Percentiles rank a stretch among this genome's conserved stretches.
These are phyloP conservation scores for Cordyceps pruinosa DNA, from an alignment of 2,329 filamentous ascomycete species.

Conservation along the genomic window DNA sequence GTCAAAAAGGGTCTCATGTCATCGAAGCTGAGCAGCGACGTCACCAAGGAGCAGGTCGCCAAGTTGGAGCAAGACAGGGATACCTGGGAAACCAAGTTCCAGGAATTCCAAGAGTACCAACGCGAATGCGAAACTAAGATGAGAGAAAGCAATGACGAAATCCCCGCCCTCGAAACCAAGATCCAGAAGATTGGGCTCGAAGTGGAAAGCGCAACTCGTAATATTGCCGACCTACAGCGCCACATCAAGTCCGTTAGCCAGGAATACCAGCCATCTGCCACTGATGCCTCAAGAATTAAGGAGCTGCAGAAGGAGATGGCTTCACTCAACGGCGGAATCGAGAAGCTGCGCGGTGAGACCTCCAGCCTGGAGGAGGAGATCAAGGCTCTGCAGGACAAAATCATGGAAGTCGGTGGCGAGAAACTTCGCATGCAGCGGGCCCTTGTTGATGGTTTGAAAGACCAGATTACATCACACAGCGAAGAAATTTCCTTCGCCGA, in stretches of 20 bases:
- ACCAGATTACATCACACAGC: slow-evolving; percentile 71
- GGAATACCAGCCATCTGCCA: slow-evolving; percentile 73
- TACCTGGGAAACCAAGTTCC: slow-evolving; percentile 71
- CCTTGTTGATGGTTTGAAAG: slow-evolving; percentile 82
- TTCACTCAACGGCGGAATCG: slow-evolving; percentile 68
- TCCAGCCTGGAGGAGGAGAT: slow-evolving; percentile 88
- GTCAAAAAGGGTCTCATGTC: slow-evolving; percentile 94
- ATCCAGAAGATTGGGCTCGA: slow-evolving; percentile 89
- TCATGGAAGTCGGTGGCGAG: slow-evolving; percentile 96
- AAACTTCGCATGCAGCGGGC: slow-evolving; percentile 83
- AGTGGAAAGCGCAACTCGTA: slow-evolving; percentile 77
- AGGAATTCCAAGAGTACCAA: slow-evolving; percentile 78
- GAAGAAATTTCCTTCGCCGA: slow-evolving; percentile 83
- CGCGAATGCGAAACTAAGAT: slow-evolving; percentile 69
- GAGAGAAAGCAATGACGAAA: slow-evolving; percentile 64
- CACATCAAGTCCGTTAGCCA: slow-evolving; percentile 77
- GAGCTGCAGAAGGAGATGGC: slow-evolving; percentile 71
- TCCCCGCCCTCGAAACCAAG: slow-evolving; percentile 79
- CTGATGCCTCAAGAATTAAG: slow-evolving; percentile 67
- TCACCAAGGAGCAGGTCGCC: slow-evolving; percentile 77
- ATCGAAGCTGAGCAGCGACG: slow-evolving; percentile 83
- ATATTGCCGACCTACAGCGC: slow-evolving; percentile 75
- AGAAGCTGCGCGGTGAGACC: slow-evolving; percentile 76
- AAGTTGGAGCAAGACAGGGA: slow-evolving; percentile 87
- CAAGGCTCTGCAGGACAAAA: slow-evolving; percentile 86